Conservation (phyloP, 805 yeast species). For the Candida xiaguanensis region DNA sequence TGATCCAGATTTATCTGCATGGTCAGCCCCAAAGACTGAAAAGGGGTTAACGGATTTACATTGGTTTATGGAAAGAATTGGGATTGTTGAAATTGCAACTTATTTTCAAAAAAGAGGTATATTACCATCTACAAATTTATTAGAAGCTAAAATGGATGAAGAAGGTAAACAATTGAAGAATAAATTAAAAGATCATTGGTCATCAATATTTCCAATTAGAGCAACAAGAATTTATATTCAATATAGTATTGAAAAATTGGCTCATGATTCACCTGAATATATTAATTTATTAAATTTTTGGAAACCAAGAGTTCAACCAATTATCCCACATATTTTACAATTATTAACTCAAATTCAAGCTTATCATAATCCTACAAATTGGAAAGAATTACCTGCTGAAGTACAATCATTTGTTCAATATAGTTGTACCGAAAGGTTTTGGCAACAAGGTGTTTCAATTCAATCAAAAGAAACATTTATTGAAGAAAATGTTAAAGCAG, state of each 20-base stretch:
- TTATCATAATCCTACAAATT: constrained; percentile 88
- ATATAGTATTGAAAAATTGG: constrained; percentile 88
- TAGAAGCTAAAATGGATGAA: constrained; percentile 85
- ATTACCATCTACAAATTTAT: constrained; percentile 66
- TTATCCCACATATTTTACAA: constrained; percentile 86
- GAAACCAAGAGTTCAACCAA: constrained; percentile 91
- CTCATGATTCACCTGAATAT: constrained; percentile 74
- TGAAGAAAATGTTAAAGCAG: constrained; percentile 91
- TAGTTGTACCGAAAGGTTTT: constrained; percentile 87
- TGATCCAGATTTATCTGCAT: constrained; percentile 86
- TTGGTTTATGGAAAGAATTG: constrained; percentile 98
- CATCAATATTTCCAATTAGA: constrained; percentile 88
- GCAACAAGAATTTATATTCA: constrained; percentile 94
- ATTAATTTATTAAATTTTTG: constrained; percentile 68
- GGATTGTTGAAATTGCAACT: constrained; percentile 88
- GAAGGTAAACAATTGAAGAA: constrained; percentile 74
- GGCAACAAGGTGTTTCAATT: constrained; percentile 97
- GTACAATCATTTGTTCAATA: constrained; percentile 90
- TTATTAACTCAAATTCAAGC: constrained; percentile 88
- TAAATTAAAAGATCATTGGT: constrained; percentile 86
- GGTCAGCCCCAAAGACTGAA: constrained; percentile 90
- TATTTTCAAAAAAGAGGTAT: constrained; percentile 84
- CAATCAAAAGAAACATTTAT: constrained; percentile 92
- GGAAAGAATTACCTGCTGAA: constrained; percentile 82
- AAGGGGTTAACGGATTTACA: constrained; percentile 86